phyloP scores from a whole-genome alignment of 768 basidiomycete genomes.

The Lyophyllum semitale region DNA sequence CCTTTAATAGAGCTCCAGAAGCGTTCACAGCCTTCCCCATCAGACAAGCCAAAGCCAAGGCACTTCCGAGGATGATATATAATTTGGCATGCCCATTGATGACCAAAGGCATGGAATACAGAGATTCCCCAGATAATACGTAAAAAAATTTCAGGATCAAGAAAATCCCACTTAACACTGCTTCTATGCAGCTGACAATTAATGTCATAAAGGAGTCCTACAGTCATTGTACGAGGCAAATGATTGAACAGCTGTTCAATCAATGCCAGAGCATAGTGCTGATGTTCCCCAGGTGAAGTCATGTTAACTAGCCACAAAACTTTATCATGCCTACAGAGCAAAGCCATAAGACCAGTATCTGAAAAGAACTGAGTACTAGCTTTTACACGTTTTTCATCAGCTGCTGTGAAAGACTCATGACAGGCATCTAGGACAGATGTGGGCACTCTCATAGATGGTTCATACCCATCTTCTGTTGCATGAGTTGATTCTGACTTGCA shows the following conservation, averaged over 20 bases:
- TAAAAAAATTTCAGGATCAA: slow-evolving; percentile 17
- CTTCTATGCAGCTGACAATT: slow-evolving; percentile 34
- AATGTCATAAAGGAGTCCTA: slow-evolving; percentile 33
- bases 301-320: slow-evolving; percentile 39
- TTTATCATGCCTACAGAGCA: slow-evolving; percentile 37
- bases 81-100: slow-evolving; percentile 39
- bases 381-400: slow-evolving; percentile 25
- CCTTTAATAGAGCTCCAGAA: slow-evolving; percentile 25
- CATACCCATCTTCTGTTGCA: slow-evolving; percentile 12
- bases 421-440: slow-evolving; percentile 33
- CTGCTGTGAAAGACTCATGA: slow-evolving; percentile 30
- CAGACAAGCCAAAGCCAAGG: slow-evolving; percentile 25
- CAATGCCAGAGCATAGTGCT: slow-evolving; percentile 18
- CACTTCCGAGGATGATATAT: slow-evolving; percentile 36
- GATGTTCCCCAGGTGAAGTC: slow-evolving; percentile 31
- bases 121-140: slow-evolving; percentile 30
- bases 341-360: slow-evolving; percentile 37
- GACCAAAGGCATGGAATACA: slow-evolving; percentile 42
- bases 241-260: slow-evolving; percentile 32
- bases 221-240: slow-evolving; percentile 20
- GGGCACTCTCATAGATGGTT: slow-evolving; percentile 26
- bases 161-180: slow-evolving; percentile 26
- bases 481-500: not conserved
- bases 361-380: slow-evolving; percentile 28
- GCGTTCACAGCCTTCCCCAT: slow-evolving; percentile 22